phyloP scores from a whole-genome alignment of 78 protist genomes.

The Pigoraptor vietnamica region DNA sequence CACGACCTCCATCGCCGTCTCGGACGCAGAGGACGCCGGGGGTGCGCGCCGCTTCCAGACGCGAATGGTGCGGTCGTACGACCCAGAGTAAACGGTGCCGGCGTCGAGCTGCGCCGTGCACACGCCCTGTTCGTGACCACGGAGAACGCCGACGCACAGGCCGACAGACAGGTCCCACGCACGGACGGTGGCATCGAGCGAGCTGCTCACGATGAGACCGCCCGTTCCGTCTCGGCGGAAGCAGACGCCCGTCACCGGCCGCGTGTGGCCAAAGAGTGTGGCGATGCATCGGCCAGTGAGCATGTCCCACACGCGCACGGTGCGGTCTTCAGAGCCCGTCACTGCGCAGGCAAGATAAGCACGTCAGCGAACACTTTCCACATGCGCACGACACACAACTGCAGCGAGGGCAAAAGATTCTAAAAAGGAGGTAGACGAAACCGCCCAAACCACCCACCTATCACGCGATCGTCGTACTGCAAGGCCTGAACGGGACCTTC shows the following conservation, averaged over 20 bases:
- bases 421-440: too few relatives aligned
- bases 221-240: constrained; percentile 13
- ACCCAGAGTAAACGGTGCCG: background rate
- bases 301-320: background rate
- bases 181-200: constrained; percentile 96
- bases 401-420: too few relatives aligned
- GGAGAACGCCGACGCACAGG: background rate
- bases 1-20: background rate
- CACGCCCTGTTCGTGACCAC: background rate
- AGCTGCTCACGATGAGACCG: constrained; percentile 92
- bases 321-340: background rate
- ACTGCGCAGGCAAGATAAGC: too few relatives aligned
- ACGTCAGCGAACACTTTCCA: too few relatives aligned
- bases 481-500: background rate
- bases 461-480: background rate
- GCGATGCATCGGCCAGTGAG: background rate
- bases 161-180: constrained; percentile 90
- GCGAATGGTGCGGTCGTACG: background rate
- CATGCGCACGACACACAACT: too few relatives aligned
- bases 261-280: background rate
- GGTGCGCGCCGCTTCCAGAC: background rate
- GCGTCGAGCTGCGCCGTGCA: background rate
- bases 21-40: background rate
- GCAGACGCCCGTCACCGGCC: background rate
- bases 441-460: background rate